Evolutionary conservation across 2,329 filamentous ascomycete species (phyloP), one percentile per base, ranked within the genome.

Genomic region (Fusarium proliferatum): DNA sequence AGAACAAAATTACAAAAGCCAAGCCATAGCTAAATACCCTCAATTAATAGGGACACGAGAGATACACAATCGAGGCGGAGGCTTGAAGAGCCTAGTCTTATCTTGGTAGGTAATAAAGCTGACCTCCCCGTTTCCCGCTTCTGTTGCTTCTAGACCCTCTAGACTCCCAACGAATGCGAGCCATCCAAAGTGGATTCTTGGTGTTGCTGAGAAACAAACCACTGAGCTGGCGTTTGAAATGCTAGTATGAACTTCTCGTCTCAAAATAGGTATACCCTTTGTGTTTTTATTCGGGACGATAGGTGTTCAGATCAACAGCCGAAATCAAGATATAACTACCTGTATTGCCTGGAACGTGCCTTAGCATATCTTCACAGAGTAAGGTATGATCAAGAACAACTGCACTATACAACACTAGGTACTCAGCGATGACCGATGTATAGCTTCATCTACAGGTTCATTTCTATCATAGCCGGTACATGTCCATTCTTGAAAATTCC

Each of bases 71-170:
- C 6, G 38, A 33, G 39, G 15, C 17, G 7, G 19, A 41, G 48
- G n/a, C 21, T 51, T 26, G 39, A 52, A 13, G 36, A 38, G 38
- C 17, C 28, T 41, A 39, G 43, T 36, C 64, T 52, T 42, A 61
- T 61, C 61, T 13, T 26, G 64, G 61, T 66, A 59, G 45, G 34
- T 67, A 33, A 23, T 26, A 51, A 38, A 57, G 15, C 19, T 36
- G n/a, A 23, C 28, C 48, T 56, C 21, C n/a, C 51, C 15, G 30
- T 42, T 23, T 34, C 21, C 36, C 10, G 49, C 28, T 55, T 21
- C 34, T n/a, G 23, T 49, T 66, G 45, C 45, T 60, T 61, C 52
- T 28, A 45, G 61, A 52, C 45, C 33, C 23, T n/a, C 19, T 23
- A 30, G 52, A 36, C 30, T 36, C 59, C 38, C 12, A 15, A 43